Evolutionary conservation across 1,139 yeast genomes (phyloP).

Genomic region (Blastobotrys buckinghamii): DNA sequence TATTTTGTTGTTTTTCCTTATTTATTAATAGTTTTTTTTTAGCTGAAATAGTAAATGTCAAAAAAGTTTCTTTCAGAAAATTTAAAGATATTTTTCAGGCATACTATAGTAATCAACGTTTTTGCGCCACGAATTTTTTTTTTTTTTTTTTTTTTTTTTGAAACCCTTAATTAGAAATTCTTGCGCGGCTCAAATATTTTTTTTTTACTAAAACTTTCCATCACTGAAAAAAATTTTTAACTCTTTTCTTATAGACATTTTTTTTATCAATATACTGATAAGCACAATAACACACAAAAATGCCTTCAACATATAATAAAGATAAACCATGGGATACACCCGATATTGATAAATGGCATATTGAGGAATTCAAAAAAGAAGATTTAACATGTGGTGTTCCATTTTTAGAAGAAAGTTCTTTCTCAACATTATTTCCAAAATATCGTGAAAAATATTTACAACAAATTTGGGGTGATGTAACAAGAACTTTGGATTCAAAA

Average conservation of each 20-base stretch:
- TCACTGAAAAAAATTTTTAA: not conserved
- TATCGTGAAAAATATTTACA: conserved; percentile 89
- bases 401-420: conserved; percentile 90
- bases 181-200: conserved; percentile 11
- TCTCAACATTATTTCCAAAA: conserved; percentile 93
- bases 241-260: not conserved
- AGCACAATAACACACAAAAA: conserved; percentile 25
- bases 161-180: not conserved
- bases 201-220: not conserved
- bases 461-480: conserved; percentile 90
- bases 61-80: too few relatives aligned
- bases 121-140: not conserved
- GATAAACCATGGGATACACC: conserved; percentile 99
- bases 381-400: conserved; percentile 82
- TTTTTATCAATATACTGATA: not conserved
- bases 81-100: not conserved
- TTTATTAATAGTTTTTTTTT: not conserved
- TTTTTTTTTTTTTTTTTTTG: not conserved
- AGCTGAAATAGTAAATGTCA: too few relatives aligned
- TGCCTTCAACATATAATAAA: conserved; percentile 89
- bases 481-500: conserved; percentile 65
- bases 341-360: conserved; percentile 89
- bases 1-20: too few relatives aligned
- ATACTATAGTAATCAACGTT: not conserved
- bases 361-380: conserved; percentile 84